Evolutionary conservation across 2,329 filamentous ascomycete species (phyloP).

Genomic region (Cladosporium colombiae): DNA sequence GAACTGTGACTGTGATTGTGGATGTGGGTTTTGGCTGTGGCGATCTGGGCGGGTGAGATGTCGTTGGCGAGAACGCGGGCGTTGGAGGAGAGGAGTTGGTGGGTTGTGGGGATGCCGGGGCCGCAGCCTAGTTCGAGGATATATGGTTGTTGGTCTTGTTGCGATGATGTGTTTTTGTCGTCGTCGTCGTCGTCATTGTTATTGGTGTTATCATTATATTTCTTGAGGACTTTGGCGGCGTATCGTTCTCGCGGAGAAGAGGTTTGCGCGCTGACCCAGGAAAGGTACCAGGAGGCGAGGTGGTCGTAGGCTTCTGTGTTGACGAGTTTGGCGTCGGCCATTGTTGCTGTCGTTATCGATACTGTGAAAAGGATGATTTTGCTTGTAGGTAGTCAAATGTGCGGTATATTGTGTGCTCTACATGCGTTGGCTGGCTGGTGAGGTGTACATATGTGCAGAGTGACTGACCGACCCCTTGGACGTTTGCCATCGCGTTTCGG

Average conservation of each 20-base stretch:
- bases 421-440: not conserved
- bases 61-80: constrained; percentile 29
- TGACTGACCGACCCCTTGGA: not conserved
- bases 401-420: not conserved
- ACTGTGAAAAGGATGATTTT: not conserved
- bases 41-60: constrained; percentile 28
- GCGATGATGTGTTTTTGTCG: no score
- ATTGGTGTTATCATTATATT: not conserved
- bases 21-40: constrained; percentile 27
- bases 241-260: constrained; percentile 38
- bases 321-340: constrained; percentile 21
- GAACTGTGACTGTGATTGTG: not conserved
- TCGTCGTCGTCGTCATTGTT: no score
- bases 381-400: not conserved
- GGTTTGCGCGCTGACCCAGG: constrained; percentile 36
- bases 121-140: constrained; percentile 48
- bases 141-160: not conserved
- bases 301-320: constrained; percentile 38
- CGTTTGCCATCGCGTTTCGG: not conserved
- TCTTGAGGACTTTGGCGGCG: constrained; percentile 33
- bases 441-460: not conserved
- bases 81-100: constrained; percentile 29
- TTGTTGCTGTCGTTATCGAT: not conserved
- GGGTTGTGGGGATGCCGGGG: constrained; percentile 39
- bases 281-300: constrained; percentile 40